A percentile compares a stretch with the other conserved stretches of the same genome.
These are phyloP conservation scores for Microbotryomycetes sp. DNA, from an alignment of 1,284 basidiomycete species.

Conservation along the genomic window DNA sequence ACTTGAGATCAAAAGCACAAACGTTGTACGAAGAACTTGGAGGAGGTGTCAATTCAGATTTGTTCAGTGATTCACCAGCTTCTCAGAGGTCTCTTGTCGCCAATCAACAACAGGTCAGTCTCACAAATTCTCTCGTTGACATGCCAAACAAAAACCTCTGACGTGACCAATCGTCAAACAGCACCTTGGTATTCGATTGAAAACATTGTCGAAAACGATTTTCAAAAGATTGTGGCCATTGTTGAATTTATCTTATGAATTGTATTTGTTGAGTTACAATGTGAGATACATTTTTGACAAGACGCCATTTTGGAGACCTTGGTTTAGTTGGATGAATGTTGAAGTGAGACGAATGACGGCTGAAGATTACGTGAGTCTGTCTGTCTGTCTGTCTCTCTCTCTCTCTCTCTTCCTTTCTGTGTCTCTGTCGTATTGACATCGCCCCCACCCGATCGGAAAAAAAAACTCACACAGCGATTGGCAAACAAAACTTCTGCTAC, in stretches of 20 bases:
- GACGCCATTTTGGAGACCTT: conserved; percentile 83
- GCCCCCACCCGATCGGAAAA: too few relatives aligned
- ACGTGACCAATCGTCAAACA: not conserved
- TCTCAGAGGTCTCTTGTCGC: not conserved
- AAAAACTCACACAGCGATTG: conserved; percentile 36
- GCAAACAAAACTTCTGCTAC: not conserved
- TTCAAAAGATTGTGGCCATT: conserved; percentile 61
- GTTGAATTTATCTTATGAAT: conserved; percentile 66
- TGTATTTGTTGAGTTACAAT: conserved; percentile 76
- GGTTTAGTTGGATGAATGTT: conserved; percentile 76
- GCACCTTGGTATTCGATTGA: not conserved
- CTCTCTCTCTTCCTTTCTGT: not conserved
- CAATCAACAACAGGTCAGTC: not conserved
- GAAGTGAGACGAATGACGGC: conserved; percentile 69
- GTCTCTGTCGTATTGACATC: not conserved
- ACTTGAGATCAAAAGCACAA: conserved; percentile 76
- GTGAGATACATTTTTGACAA: conserved; percentile 84
- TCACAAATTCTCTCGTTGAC: too few relatives aligned
- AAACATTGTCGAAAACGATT: conserved; percentile 53
- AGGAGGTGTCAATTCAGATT: conserved; percentile 56
- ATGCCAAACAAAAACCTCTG: too few relatives aligned
- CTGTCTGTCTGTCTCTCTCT: too few relatives aligned
- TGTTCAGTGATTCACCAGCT: conserved; percentile 13
- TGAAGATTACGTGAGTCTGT: conserved; percentile 52
- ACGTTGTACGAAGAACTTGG: conserved; percentile 87